Evolutionary conservation across 495 filamentous ascomycete genomes (phyloP), one percentile per base, ranked within the genome.

Genomic region (Podospora anserina): DNA sequence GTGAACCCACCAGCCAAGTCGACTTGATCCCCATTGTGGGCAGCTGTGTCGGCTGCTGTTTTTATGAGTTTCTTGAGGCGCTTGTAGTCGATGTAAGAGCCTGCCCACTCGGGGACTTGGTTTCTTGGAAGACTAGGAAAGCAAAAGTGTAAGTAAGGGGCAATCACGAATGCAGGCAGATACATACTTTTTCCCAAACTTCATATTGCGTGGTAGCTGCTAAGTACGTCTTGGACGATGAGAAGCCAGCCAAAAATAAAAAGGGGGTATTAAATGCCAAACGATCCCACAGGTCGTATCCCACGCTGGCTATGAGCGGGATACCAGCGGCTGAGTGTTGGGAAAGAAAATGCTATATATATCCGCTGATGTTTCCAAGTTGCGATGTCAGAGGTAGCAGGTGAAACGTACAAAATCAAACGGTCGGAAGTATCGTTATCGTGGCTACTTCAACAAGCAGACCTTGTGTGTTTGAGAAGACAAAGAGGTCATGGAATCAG

Each of bases 51-150:
- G 16, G 88, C 89, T 4, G 88, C 84, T 11, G 39, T 49, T 78
- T 96, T 97, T 79, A 98, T 92, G 58, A 96, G 85, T 83, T 95
- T 94, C 82, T 99, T 99, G 75, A 98, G 81, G 53, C 89, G 87
- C 78, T 97, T 98, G 84, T 99, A 99, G 77, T 96, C 90, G 81
- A 99, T 96, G 75, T 99, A 99, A 19, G 86, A 88, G 44, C 89
- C 80, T 66, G 94, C 91, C 94, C 94, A 99, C 80, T 99, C 95
- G 13, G 95, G 95, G 66, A 98, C 95, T 75, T 97, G 93, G 76
- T 97, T 96, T 55, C 94, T 90, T 15, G 93, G 84, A 63, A 99
- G 85, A 82, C 89, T 93, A 75, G 72, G n/a, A 4, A 75, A 28
- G 70, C 71, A 69, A 69, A 70, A 65, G 77, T 67, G 39, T 34